Evolutionary conservation across 768 basidiomycete genomes (phyloP), one percentile per base, ranked within the genome.

Genomic region (Lentinula lateritia): DNA sequence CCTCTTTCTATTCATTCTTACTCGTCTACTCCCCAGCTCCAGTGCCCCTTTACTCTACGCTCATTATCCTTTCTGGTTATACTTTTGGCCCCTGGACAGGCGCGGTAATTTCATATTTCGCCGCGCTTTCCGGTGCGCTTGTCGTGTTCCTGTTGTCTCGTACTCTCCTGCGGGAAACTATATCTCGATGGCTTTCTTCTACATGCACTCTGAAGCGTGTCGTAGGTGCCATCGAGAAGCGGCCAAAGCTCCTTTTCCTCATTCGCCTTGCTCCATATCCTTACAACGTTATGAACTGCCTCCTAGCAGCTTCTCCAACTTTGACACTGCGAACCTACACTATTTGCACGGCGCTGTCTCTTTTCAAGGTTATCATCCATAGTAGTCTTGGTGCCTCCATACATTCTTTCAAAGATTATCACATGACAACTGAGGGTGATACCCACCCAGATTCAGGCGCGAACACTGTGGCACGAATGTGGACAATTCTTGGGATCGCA

Each of bases 281-380:
- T 0, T 93, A 90, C 78, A 96, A 96, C 75, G 90, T 96, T 68
- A 92, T 96, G 87, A 97, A 96, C 77, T 92, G 90, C 69, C 85
- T 97, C 52, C 83, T 97, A 52, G 93, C 95, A 7, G 91, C 92
- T 2, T 86, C 90, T n/a, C 87, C 88, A 36, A 85, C 88, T 6
- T 84, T 95, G 66, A 88, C 87, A 5, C 79, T 95, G 64, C 80
- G 80, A 64, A 92, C 90, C 28, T 94, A 93, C 77, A 83, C 86
- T 43, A 70, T 83, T 54, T 89, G 90, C 78, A 93, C 95, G 23
- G 88, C 87, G 13, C 79, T 94, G 59, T 89, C 90, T 60, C 80
- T 95, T 58, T 85, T 92, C 84, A 96, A 97, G 73, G 85, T 95
- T 67, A 87, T 93, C 73, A 82, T 95, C 53, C 94, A 96, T 77